Percentiles rank a stretch among this genome's conserved stretches.
These are phyloP conservation scores for Durio zibethinus DNA, from an alignment of 345 rosid species.

Conservation along the genomic window DNA sequence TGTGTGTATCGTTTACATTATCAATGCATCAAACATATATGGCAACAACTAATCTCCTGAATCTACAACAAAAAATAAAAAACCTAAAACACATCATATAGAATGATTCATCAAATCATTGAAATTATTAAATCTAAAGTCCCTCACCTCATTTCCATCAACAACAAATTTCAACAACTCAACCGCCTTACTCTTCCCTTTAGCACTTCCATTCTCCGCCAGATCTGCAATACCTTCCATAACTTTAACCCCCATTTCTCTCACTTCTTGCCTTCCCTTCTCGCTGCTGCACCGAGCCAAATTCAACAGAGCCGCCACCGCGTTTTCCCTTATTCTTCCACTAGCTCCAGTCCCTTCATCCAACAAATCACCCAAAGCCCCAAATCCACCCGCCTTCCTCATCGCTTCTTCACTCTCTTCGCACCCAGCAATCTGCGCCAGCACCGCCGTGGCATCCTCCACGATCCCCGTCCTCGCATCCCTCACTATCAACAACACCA, in stretches of 20 bases:
- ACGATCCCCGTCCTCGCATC: conserved; percentile 80
- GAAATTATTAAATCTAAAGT: conserved; percentile 30
- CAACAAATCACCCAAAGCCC: conserved; percentile 65
- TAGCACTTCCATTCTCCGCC: conserved; percentile 51
- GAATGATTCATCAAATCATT: conserved; percentile 27
- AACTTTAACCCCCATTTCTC: conserved; percentile 34
- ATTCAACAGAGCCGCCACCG: conserved; percentile 72
- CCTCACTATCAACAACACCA: conserved; percentile 61
- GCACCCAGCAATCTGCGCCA: conserved; percentile 90
- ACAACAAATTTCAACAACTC: conserved; percentile 43
- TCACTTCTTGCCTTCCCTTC: conserved; percentile 42
- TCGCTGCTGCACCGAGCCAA: conserved; percentile 58
- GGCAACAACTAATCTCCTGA: not conserved
- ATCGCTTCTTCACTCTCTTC: conserved; percentile 76
- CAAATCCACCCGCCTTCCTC: conserved; percentile 47
- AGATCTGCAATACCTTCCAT: conserved; percentile 61
- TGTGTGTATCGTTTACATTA: not conserved
- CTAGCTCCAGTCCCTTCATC: conserved; percentile 69
- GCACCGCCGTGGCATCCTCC: conserved; percentile 91
- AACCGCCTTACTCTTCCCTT: conserved; percentile 66
- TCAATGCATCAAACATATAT: not conserved
- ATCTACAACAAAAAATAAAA: not conserved
- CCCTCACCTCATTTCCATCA: conserved; percentile 10
- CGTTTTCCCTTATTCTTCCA: conserved; percentile 65
- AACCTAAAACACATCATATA: not conserved